These are phyloP conservation scores for Rhizopus sp. DNA, from an alignment of 371 early-diverging fungal species.

Conservation along the genomic window DNA sequence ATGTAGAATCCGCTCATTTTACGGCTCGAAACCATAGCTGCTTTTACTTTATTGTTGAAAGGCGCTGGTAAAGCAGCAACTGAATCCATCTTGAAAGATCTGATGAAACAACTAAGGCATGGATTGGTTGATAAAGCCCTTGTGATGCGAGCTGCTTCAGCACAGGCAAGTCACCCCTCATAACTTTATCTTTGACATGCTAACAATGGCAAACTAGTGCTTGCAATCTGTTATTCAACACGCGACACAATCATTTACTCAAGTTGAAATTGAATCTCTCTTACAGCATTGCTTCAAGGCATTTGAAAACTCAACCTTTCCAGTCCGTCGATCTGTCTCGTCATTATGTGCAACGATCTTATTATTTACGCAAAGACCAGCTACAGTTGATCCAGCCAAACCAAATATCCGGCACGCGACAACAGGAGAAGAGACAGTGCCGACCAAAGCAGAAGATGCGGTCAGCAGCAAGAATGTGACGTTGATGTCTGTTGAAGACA, in stretches of 20 bases:
- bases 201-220: slow-evolving; percentile 34
- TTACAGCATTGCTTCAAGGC: slow-evolving; percentile 62
- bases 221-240: slow-evolving; percentile 53
- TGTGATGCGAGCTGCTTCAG: slow-evolving; percentile 69
- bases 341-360: slow-evolving; percentile 65
- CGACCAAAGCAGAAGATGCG: slow-evolving; percentile 28
- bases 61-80: slow-evolving; percentile 81
- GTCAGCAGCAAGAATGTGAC: slow-evolving; percentile 29
- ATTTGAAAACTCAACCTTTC: slow-evolving; percentile 68
- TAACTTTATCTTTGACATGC: neutral
- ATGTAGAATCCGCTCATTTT: slow-evolving; percentile 61
- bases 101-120: slow-evolving; percentile 66
- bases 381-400: slow-evolving; percentile 42
- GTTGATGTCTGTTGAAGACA: slow-evolving; percentile 67
- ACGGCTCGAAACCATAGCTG: slow-evolving; percentile 70
- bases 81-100: slow-evolving; percentile 75
- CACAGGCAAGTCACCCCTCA: slow-evolving; percentile 61
- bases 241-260: slow-evolving; percentile 52
- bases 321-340: slow-evolving; percentile 67
- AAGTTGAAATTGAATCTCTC: slow-evolving; percentile 66
- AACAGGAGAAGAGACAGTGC: slow-evolving; percentile 36
- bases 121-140: slow-evolving; percentile 78
- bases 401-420: slow-evolving; percentile 42
- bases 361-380: slow-evolving; percentile 52
- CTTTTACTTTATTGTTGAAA: slow-evolving; percentile 66